Evolutionary conservation across 257 asterid genomes (phyloP).

Genomic region (Nyctanthes arbortristis): DNA sequence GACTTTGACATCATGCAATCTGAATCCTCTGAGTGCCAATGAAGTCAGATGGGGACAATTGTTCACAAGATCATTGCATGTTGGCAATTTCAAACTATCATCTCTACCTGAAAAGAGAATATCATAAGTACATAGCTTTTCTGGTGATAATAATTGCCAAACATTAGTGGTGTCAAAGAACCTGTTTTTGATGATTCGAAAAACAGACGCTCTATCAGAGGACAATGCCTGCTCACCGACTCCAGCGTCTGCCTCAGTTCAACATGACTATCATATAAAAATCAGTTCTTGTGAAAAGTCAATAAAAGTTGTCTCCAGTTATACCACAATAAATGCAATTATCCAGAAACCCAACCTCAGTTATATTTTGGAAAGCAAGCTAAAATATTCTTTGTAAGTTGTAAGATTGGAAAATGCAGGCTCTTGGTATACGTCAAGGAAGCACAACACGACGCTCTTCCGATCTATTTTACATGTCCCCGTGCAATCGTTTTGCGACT

Average conservation of each 20-base stretch:
- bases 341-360: too few relatives aligned
- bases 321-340: too few relatives aligned
- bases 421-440: too few relatives aligned
- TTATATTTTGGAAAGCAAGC: too few relatives aligned
- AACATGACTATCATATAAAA: constrained; percentile 47
- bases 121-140: constrained; percentile 28
- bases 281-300: constrained; percentile 21
- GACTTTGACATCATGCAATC: constrained; percentile 60
- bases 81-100: constrained; percentile 68
- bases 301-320: constrained; percentile 14
- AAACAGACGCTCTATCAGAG: constrained; percentile 63
- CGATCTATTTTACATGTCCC: too few relatives aligned
- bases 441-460: too few relatives aligned
- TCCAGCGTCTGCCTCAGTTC: constrained; percentile 72
- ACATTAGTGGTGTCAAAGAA: constrained; percentile 23
- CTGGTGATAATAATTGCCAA: constrained; percentile 6
- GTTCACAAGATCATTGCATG: constrained; percentile 64
- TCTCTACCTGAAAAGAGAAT: constrained; percentile 62
- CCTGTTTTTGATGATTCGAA: constrained; percentile 80
- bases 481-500: too few relatives aligned
- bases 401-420: too few relatives aligned
- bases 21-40: constrained; percentile 75
- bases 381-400: too few relatives aligned
- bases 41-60: constrained; percentile 64
- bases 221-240: constrained; percentile 72